A percentile compares a stretch with the other conserved stretches of the same genome.
phyloP scores from a whole-genome alignment of 2,329 filamentous ascomycete genomes.

The Metarhizium brunneum region DNA sequence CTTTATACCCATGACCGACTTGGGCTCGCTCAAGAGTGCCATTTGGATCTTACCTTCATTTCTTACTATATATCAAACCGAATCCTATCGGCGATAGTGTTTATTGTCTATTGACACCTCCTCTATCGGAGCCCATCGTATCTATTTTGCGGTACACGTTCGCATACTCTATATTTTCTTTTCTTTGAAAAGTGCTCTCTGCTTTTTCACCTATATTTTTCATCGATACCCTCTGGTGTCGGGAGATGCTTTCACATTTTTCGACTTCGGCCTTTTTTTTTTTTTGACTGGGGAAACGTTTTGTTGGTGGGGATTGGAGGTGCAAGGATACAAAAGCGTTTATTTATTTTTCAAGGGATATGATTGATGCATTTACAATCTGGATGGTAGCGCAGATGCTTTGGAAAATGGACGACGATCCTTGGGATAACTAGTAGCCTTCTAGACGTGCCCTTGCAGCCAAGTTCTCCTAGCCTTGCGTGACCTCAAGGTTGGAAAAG shows the following conservation, averaged over 20 bases:
- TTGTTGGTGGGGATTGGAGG: background rate
- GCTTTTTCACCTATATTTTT: slow-evolving; percentile 1
- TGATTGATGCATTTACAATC: no score
- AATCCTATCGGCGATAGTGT: slow-evolving; percentile 24
- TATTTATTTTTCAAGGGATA: background rate
- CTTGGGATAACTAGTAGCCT: no score
- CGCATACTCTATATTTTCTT: background rate
- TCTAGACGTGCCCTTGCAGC: no score
- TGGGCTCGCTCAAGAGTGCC: no score
- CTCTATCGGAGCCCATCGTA: background rate
- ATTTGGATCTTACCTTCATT: slow-evolving; percentile 6
- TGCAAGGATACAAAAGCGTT: slow-evolving; percentile 2
- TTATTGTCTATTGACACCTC: slow-evolving; percentile 18
- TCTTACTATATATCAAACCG: slow-evolving; percentile 17
- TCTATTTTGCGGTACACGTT: background rate
- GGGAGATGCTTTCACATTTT: slow-evolving; percentile 2
- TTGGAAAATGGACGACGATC: no score
- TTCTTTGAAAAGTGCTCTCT: background rate
- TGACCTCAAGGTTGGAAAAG: no score
- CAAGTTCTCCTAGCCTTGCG: background rate
- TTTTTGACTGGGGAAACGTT: background rate
- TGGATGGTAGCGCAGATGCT: no score
- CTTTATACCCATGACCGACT: no score
- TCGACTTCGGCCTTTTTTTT: background rate
- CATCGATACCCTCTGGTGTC: slow-evolving; percentile 14